phyloP scores from a whole-genome alignment of 345 rosid genomes.

The Excoecaria cochinchinensis region DNA sequence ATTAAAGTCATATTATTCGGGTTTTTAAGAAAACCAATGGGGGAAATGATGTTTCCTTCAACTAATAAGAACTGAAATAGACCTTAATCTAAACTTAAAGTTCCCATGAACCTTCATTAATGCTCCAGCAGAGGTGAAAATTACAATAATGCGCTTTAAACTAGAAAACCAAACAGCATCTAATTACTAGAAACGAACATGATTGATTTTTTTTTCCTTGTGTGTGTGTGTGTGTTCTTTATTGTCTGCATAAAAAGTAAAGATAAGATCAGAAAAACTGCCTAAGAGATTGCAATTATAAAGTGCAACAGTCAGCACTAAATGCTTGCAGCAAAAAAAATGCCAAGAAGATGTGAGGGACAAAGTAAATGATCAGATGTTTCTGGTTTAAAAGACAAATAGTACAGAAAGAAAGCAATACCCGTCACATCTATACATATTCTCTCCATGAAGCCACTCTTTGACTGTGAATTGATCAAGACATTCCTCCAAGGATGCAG shows the following conservation, averaged over 20 bases:
- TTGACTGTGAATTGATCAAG: conserved; percentile 78
- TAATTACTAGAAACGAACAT: background rate
- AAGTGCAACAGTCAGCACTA: background rate
- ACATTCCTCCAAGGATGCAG: conserved; percentile 87
- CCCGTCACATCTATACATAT: conserved; percentile 98
- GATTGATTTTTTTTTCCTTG: too few species aligned
- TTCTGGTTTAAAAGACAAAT: background rate
- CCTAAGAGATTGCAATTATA: background rate
- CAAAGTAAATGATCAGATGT: conserved; percentile 3
- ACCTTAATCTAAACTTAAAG: background rate
- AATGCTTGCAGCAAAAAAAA: background rate
- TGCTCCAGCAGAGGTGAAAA: background rate
- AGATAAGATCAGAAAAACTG: background rate
- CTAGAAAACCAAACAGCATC: background rate
- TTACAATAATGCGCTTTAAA: background rate
- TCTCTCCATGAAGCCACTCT: conserved; percentile 96
- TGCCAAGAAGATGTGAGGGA: background rate
- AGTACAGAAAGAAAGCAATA: conserved; percentile 33
- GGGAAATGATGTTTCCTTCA: background rate
- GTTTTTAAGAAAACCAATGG: background rate
- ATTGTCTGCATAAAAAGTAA: background rate
- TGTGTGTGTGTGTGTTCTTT: background rate
- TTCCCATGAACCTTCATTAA: background rate
- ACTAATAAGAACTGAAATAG: background rate
- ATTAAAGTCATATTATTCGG: background rate